Evolutionary conservation across 768 basidiomycete species (phyloP), one percentile per base, ranked within the genome.

Genomic region (Clitopilus hobsonii): DNA sequence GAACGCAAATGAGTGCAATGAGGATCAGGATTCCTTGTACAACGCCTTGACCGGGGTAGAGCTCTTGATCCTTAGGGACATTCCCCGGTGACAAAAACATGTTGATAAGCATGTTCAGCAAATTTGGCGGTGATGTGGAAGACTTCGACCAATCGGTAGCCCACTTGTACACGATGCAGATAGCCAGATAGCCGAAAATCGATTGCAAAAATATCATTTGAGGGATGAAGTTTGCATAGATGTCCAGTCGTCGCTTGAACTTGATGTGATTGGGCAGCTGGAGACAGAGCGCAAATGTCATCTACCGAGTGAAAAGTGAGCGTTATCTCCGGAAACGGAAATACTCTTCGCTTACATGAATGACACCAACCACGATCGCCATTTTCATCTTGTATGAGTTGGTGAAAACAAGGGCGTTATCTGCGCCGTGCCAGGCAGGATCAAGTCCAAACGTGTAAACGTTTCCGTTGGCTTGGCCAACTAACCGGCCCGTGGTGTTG

Each of bases 381-480:
- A 98, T 94, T 77, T 99, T 98, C 97, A 99, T 99, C 85, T 98
- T 99, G 78, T 96, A 96, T 32, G 95, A 98, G 72, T 99, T 99
- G 52, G 89, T 89, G 72, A 98, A 99, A 38, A 97, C 86, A 56
- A 99, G 79, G 1, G 77, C 78, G 65, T 99, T 99, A 60, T 92
- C 91, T 5, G 95, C 81, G 18, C 87, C 92, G 66, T 97, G 94
- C 97, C 97, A 99, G 49, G 75, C 86, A 51, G 94, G 94, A 68
- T 99, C 97, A 58, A 99, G 68, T 61, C 97, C 97, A 60, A 99
- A 94, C 2, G 89, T 85, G 74, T 99, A 98, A n/a, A 81, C 77
- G 58, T 78, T 76, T 2, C 89, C 89, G 49, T 79, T 91, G 24
- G 80, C 62, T 2, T 76, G 63, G 13, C 79, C 91, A 11, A 62